Evolutionary conservation across 495 filamentous ascomycete genomes (phyloP).

Genomic region (Podospora bellae-mahoneyi): DNA sequence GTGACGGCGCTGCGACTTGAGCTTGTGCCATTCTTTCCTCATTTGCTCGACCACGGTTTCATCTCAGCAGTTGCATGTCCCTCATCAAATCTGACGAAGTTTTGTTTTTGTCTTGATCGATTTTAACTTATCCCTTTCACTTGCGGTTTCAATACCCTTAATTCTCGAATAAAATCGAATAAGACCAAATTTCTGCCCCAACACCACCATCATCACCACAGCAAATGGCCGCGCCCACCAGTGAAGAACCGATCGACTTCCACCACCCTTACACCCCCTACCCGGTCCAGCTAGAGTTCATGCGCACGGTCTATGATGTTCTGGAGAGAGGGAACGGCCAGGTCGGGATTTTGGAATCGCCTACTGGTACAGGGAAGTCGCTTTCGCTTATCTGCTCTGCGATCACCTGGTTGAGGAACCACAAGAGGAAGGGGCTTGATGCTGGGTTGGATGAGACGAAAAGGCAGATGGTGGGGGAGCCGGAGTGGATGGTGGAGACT

Average conservation of each 20-base stretch:
- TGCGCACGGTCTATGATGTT: constrained; percentile 79
- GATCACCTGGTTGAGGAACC: constrained; percentile 87
- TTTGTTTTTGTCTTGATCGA: neutral
- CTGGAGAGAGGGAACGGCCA: constrained; percentile 73
- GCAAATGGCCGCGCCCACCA: neutral
- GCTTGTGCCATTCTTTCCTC: neutral
- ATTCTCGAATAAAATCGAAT: neutral
- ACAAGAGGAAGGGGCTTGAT: constrained; percentile 67
- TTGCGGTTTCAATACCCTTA: neutral
- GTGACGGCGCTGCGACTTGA: constrained; percentile 1
- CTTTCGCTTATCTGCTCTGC: constrained; percentile 90
- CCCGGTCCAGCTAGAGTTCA: constrained; percentile 84
- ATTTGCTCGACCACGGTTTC: constrained; percentile 1
- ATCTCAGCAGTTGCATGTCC: neutral
- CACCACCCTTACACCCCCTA: constrained; percentile 93
- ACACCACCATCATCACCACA: neutral
- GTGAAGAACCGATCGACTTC: constrained; percentile 51
- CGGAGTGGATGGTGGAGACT: constrained; percentile 84
- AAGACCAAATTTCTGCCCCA: neutral
- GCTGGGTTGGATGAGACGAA: constrained; percentile 34
- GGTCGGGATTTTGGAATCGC: constrained; percentile 89
- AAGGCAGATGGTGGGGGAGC: constrained; percentile 64
- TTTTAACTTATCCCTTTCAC: neutral
- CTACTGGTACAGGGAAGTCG: constrained; percentile 92
- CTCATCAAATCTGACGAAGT: neutral